Base-by-base conservation (phyloP, 139 green algal species). In the Picochlorum sp. region DNA sequence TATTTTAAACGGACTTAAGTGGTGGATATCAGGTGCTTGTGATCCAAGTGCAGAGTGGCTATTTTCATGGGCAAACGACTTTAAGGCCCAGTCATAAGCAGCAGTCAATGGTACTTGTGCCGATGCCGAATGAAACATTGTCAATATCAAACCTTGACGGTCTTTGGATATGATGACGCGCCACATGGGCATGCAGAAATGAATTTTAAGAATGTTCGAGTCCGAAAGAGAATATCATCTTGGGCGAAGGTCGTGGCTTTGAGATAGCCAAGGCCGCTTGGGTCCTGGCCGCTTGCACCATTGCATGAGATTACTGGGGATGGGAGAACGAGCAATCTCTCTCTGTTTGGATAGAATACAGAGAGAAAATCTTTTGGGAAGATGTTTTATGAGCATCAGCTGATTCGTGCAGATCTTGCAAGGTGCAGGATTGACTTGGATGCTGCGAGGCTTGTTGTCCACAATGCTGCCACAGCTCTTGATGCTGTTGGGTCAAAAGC, bases 221-320 rank as follows among this genome's bases (percentile, higher is more conserved):
- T 96, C 78, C 81, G 6, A 77, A 56, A 4, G 45, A 24, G 57
- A 83, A 77, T 66, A 66, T 90, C 49, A 68, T 90, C 9, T 71
- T 90, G 52, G 90, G 90, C 3, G 85, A 94, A 71, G 94, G 94
- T 1, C 80, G 88, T 11, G 94, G 94, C 32, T 99, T 99, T 69
- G 94, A 98, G 80, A 97, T 99, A 45, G 93, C 93, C 90, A 97
- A 76, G 86, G 90, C 3, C 83, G 94, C 6, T 77, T 99, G 59
- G 94, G 94, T 7, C 94, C 94, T 1, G 94, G 94, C 0, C 79
- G 94, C n/a, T 77, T 99, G 68, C 94, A 99, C 78, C 94, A 99
- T 84, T 99, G 94, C 85, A 97, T 97, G 92, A 85, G 94, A 9
- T 54, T 92, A 23, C 76, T 98, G 14, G 90, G 92, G 18, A 81